Conservation (phyloP, 495 filamentous ascomycete genomes). For the Cercophora newfieldiana region DNA sequence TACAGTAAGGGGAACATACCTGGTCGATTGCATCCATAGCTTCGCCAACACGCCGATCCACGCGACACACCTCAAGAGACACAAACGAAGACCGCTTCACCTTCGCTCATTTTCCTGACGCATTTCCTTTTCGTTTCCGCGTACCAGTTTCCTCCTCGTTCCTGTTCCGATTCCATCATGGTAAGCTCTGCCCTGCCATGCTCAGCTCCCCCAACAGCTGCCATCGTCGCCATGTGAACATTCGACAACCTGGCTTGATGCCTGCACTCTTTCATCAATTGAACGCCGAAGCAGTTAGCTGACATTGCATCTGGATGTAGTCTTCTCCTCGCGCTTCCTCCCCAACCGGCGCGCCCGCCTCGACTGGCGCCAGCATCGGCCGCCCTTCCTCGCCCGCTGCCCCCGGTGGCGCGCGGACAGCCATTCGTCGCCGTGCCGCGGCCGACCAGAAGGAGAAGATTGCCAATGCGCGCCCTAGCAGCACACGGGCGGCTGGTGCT, state of each 20-base stretch:
- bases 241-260: background rate
- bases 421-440: conserved; percentile 88
- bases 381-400: conserved; percentile 78
- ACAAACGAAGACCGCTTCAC: background rate
- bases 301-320: conserved; percentile 35
- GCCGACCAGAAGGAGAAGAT: conserved; percentile 94
- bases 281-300: background rate
- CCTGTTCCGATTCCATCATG: conserved; percentile 2
- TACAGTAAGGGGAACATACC: conserved; percentile 26
- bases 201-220: background rate
- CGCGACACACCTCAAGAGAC: conserved; percentile 9
- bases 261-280: background rate
- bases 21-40: conserved; percentile 22
- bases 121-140: background rate
- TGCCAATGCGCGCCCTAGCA: conserved; percentile 85
- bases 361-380: conserved; percentile 61
- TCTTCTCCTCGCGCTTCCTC: conserved; percentile 76
- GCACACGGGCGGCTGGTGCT: conserved; percentile 89
- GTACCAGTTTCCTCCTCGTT: background rate
- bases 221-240: background rate
- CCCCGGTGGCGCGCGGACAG: conserved; percentile 93
- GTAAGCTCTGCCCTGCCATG: conserved; percentile 4
- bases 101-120: background rate
- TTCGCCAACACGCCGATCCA: conserved; percentile 12
- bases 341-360: conserved; percentile 53